Evolutionary conservation across 129 eudicot species (phyloP).

Genomic region (Centaurea solstitialis): DNA sequence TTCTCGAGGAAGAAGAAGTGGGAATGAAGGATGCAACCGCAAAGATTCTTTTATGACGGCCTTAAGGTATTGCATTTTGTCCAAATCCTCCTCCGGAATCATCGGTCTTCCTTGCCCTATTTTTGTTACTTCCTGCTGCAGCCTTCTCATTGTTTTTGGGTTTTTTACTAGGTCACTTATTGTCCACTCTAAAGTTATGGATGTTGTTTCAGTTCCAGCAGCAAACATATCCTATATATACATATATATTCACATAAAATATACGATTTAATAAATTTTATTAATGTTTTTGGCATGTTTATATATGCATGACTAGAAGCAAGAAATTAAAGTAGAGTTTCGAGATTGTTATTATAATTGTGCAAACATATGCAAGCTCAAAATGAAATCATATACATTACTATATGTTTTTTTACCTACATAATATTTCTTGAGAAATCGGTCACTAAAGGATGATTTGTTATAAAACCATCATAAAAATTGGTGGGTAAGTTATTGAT

Average conservation of each 20-base stretch:
- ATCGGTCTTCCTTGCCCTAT: conserved; percentile 8
- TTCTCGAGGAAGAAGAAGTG: conserved; percentile 46
- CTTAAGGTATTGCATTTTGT: conserved; percentile 50
- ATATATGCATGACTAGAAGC: neutral
- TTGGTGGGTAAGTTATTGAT: too few species aligned
- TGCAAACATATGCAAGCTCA: too few species aligned
- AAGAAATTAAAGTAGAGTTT: too few species aligned
- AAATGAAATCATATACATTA: too few species aligned
- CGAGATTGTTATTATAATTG: too few species aligned
- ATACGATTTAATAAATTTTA: neutral
- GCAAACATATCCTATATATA: conserved; percentile 39
- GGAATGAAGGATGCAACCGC: conserved; percentile 40
- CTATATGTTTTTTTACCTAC: too few species aligned
- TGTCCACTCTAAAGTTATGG: conserved; percentile 40
- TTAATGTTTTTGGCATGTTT: conserved; percentile 32
- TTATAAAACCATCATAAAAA: too few species aligned
- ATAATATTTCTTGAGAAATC: too few species aligned
- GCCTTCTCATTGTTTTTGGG: conserved; percentile 35
- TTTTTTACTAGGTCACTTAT: conserved; percentile 39
- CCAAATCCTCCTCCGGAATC: conserved; percentile 41
- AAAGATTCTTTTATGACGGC: conserved; percentile 54
- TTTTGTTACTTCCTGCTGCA: conserved; percentile 45
- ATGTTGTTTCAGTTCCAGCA: conserved; percentile 46
- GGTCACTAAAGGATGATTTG: too few species aligned
- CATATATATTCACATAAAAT: too few species aligned